Evolutionary conservation across 331 rosid genomes (phyloP), one percentile per base, ranked within the genome.

Genomic region (Acacia concinna): DNA sequence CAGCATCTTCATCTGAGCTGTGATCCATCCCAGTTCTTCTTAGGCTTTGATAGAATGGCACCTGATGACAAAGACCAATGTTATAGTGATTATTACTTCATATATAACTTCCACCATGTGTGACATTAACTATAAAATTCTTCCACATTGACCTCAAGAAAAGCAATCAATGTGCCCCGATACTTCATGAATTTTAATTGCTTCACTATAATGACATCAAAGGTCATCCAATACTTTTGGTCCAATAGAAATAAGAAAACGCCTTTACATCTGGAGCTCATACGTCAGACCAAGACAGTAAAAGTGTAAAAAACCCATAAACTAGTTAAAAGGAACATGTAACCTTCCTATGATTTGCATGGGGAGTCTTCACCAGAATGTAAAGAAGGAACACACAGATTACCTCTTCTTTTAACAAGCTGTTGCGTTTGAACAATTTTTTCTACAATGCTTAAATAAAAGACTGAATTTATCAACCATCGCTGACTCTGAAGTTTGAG

Each of bases 1-100:
- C 88, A 8, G 85, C 75, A 81, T 84, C 91, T 37, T 72, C 84
- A 1, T 60, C 84, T 38, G 88, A 87, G 85, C 51, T 17, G 35
- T 64, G 76, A 81, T 80, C 84, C 60, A 66, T 78, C 30, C 44
- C 57, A 77, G 74, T 76, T 87, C 79, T 84, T 83, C 83, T 38
- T 34, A 69, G 72, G 51, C 71, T 81, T 56, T 59, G 18, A 40
- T 46, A 57, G 46, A 54, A 4, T n/a, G 63, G 84, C 77, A 85
- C 91, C 92, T 88, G 85, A 76, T 78, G 71, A 46, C 51, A 81
- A 82, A 71, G 65, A 63, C 17, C 49, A 62, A 71, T 28, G 43
- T 70, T 18, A 85, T 38, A 60, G 60, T 25, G 40, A 71, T 23
- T 62, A 47, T 41, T 78, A 69, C 75, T 78, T 60, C 32, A 70